These are phyloP conservation scores for Babesia caballi DNA, from an alignment of 169 alveolate species.

Conservation along the genomic window DNA sequence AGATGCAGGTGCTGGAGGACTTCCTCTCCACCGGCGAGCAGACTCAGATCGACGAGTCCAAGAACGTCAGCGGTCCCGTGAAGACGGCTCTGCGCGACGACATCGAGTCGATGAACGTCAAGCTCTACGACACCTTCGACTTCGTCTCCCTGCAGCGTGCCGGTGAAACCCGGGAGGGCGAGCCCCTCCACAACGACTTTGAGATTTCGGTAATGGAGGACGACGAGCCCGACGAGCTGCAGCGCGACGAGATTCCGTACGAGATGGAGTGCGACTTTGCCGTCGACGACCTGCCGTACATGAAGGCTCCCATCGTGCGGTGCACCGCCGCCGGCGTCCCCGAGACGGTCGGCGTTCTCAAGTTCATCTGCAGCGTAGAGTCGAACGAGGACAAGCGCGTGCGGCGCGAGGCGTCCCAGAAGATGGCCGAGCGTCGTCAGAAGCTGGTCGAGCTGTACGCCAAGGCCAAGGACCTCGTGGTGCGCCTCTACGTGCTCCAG, in stretches of 20 bases:
- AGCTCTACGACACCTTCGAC: slow-evolving; percentile 39
- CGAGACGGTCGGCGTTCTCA: slow-evolving; percentile 84
- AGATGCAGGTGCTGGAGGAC: slow-evolving; percentile 74
- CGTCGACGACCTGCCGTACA: slow-evolving; percentile 80
- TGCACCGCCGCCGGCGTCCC: slow-evolving; percentile 85
- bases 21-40: slow-evolving; percentile 76
- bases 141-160: slow-evolving; percentile 55
- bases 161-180: slow-evolving; percentile 25
- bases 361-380: slow-evolving; percentile 76
- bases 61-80: slow-evolving; percentile 11
- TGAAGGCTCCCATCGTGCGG: slow-evolving; percentile 81
- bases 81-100: slow-evolving; percentile 18
- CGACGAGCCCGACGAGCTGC: slow-evolving; percentile 71
- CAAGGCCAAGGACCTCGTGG: slow-evolving; percentile 76
- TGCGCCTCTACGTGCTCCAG: slow-evolving; percentile 82
- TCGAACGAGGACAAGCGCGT: not conserved
- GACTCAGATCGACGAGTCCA: slow-evolving; percentile 26
- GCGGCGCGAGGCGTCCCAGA: slow-evolving; percentile 18
- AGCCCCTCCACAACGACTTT: slow-evolving; percentile 38
- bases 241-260: slow-evolving; percentile 83
- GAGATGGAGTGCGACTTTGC: slow-evolving; percentile 84
- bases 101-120: slow-evolving; percentile 41
- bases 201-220: slow-evolving; percentile 45
- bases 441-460: slow-evolving; percentile 30
- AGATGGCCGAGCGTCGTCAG: slow-evolving; percentile 22